Evolutionary conservation across 1,284 basidiomycete genomes (phyloP).

Genomic region (Schizophyllum amplum): DNA sequence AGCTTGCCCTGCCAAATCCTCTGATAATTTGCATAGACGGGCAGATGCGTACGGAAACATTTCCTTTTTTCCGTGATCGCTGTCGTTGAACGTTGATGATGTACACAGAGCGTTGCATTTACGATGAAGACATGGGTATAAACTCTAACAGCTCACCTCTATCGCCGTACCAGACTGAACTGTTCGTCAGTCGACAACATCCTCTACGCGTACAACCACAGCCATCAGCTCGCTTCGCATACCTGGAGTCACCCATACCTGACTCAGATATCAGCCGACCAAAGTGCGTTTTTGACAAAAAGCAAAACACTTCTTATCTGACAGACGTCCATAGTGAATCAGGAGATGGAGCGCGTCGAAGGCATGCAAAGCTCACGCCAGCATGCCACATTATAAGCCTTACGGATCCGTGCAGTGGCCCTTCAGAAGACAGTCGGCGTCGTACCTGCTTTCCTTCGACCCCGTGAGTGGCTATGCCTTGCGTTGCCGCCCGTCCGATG

Average conservation of each 20-base stretch:
- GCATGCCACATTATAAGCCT: no score
- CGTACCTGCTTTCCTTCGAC: conserved; percentile 38
- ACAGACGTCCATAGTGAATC: conserved; percentile 19
- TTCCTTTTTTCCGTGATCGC: background rate
- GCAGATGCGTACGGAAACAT: conserved; percentile 28
- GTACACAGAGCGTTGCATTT: conserved; percentile 42
- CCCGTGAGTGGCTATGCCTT: conserved; percentile 22
- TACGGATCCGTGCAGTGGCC: conserved; percentile 24
- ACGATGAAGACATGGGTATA: conserved; percentile 26
- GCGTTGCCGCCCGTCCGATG: background rate
- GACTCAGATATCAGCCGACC: conserved; percentile 28
- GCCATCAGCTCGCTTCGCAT: conserved; percentile 47
- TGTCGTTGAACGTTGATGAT: conserved; percentile 16
- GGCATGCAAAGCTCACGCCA: conserved; percentile 23
- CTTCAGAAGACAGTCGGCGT: conserved; percentile 40
- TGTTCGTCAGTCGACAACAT: conserved; percentile 13
- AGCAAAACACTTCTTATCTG: background rate
- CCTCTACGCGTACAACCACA: conserved; percentile 25
- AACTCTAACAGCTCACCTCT: background rate
- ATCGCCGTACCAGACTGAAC: background rate
- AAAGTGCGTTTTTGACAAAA: conserved; percentile 23
- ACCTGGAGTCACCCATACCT: conserved; percentile 47
- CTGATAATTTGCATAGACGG: conserved; percentile 22
- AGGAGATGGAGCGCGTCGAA: conserved; percentile 36
- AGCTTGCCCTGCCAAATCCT: conserved; percentile 1